Percentiles rank a stretch among this genome's conserved stretches.
Conservation (phyloP, 495 filamentous ascomycete species). For the Platismatia glauca region DNA sequence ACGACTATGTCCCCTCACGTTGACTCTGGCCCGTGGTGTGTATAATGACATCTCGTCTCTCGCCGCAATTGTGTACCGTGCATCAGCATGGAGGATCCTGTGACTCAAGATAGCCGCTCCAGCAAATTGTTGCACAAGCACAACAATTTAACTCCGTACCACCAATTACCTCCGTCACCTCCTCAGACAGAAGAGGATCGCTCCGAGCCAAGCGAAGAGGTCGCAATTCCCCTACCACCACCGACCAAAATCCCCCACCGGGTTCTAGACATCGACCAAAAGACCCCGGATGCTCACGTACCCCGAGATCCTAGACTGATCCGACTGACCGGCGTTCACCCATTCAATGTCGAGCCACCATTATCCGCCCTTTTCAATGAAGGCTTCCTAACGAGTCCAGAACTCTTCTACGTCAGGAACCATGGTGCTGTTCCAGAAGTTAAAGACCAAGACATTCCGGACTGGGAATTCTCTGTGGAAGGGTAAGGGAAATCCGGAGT, state of each 20-base stretch:
- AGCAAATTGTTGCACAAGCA: constrained; percentile 17
- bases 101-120: constrained; percentile 17
- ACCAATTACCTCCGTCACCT: constrained; percentile 25
- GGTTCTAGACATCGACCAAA: constrained; percentile 65
- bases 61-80: background rate
- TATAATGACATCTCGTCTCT: background rate
- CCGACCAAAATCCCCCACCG: constrained; percentile 49
- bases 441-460: constrained; percentile 57
- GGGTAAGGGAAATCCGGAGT: constrained; percentile 40
- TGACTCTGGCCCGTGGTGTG: background rate
- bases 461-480: constrained; percentile 82
- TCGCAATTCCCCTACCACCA: constrained; percentile 63
- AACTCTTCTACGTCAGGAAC: constrained; percentile 93
- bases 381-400: constrained; percentile 82
- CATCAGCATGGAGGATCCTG: constrained; percentile 22
- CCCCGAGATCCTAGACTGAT: constrained; percentile 79
- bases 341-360: constrained; percentile 90
- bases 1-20: background rate
- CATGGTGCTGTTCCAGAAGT: constrained; percentile 83
- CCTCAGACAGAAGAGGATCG: constrained; percentile 25
- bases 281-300: constrained; percentile 82
- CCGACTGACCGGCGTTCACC: constrained; percentile 81
- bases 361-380: constrained; percentile 72
- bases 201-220: constrained; percentile 26
- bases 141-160: constrained; percentile 18